phyloP scores from a whole-genome alignment of 768 basidiomycete species.

The Pisolithus microcarpus region DNA sequence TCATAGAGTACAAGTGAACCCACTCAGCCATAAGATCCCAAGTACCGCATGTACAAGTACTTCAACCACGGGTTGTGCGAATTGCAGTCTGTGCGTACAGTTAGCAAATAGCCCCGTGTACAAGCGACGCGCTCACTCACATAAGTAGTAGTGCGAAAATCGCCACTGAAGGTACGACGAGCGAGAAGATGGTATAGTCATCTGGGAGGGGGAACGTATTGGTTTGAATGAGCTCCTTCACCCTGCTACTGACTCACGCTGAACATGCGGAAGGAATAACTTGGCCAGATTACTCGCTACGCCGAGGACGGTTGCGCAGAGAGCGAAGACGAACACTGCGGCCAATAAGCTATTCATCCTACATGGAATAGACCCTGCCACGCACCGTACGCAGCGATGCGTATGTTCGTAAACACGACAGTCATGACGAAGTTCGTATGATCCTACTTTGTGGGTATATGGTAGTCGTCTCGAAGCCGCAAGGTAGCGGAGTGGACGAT shows the following conservation, averaged over 20 bases:
- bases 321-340: slow-evolving; percentile 32
- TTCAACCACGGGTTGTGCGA: slow-evolving; percentile 63
- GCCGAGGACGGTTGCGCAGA: slow-evolving; percentile 54
- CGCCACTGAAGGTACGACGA: slow-evolving; percentile 59
- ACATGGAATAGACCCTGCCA: slow-evolving; percentile 7
- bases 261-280: slow-evolving; percentile 57
- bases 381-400: slow-evolving; percentile 47
- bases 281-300: slow-evolving; percentile 59
- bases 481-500: no score
- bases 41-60: slow-evolving; percentile 46
- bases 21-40: slow-evolving; percentile 64
- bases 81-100: slow-evolving; percentile 46
- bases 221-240: slow-evolving; percentile 1
- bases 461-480: slow-evolving; percentile 6
- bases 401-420: slow-evolving; percentile 50
- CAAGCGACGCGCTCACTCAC: slow-evolving; percentile 30
- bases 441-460: slow-evolving; percentile 1
- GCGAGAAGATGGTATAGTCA: slow-evolving; percentile 64
- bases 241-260: slow-evolving; percentile 39
- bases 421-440: slow-evolving; percentile 38
- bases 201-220: slow-evolving; percentile 30
- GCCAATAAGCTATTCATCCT: slow-evolving; percentile 14
- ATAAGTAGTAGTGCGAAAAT: slow-evolving; percentile 54
- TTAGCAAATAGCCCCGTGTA: neutral
- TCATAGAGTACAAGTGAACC: slow-evolving; percentile 10